Conservation (phyloP, 2,329 filamentous ascomycete species). For the Verticillium albo-atrum region DNA sequence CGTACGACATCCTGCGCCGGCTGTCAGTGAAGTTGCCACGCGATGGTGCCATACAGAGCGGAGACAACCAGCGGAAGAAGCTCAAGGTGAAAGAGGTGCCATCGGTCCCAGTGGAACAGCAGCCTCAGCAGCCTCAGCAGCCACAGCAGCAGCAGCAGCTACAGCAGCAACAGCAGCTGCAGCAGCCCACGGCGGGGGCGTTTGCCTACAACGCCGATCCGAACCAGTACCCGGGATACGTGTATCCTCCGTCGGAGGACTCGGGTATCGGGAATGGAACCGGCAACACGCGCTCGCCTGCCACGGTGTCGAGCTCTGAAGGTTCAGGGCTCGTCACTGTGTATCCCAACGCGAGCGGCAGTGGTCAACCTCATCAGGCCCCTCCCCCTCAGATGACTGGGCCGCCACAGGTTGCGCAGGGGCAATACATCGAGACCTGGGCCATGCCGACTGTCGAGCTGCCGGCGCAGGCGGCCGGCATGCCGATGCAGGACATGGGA, state of each 20-base stretch:
- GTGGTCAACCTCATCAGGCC: not conserved
- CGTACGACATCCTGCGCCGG: conserved; percentile 23
- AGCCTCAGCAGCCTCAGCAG: not conserved
- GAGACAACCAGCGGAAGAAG: conserved; percentile 7
- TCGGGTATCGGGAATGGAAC: not conserved
- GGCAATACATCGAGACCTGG: conserved; percentile 1
- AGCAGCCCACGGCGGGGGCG: not conserved
- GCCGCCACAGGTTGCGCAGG: not conserved
- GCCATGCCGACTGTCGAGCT: not conserved
- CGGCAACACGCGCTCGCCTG: not conserved
- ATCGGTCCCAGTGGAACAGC: not conserved
- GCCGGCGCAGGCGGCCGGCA: not conserved
- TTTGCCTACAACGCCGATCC: conserved; percentile 4
- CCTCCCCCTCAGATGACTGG: not conserved
- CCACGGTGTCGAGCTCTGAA: not conserved
- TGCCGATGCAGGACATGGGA: conserved; percentile 6
- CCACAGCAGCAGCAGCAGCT: not conserved
- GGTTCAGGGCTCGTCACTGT: not conserved
- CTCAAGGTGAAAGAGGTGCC: conserved; percentile 2
- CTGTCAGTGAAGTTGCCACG: not conserved
- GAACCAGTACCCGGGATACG: not conserved
- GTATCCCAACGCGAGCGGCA: not conserved
- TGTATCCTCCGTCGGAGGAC: not conserved
- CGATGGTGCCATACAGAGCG: not conserved
- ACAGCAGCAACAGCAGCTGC: not conserved